Base-by-base conservation (phyloP, 2,329 filamentous ascomycete species). In the Paracoccidioides lutzii region DNA sequence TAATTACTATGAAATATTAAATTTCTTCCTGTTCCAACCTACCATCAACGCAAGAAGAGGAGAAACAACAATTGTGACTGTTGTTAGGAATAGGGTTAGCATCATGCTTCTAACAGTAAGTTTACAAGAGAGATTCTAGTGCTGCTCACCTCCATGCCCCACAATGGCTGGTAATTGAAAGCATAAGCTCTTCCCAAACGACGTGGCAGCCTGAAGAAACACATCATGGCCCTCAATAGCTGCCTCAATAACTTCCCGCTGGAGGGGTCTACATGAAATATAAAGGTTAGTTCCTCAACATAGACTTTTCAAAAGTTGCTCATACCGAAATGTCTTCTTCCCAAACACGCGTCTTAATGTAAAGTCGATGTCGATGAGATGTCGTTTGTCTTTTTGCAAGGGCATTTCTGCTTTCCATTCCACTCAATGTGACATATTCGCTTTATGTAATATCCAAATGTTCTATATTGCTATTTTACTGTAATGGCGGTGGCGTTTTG, bases 81-180 rank as follows among this genome's bases (percentile, higher is more conserved):
- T 7, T 54, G 57, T 55, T 45, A 22, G 22, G 4, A 33, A 58
- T 62, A 46, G 66, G 56, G 64, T 57, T 37, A 58, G 43, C 49
- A 52, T 14, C 14, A 7, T n/a, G 1, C 8, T 32, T 52, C 9
- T 6, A 8, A 5, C n/a, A 52, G n/a, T 15, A n/a, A 8, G 14
- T 30, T 37, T 10, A 57, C 35, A 15, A 32, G 4, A 32, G 14
- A 56, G 4, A 44, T 33, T 6, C 42, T 12, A 35, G 45, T 46
- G 41, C 38, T 38, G 79, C 84, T 65, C 74, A 90, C 87, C 89
- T 61, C 91, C 91, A 69, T 84, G 82, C 64, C 91, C 86, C 56
- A 95, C 84, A 37, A 96, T 83, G 1, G 93, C 88, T 12, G 93
- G 94, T 9, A 98, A 75, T 69, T 98, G 94, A 68, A 97, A 98